These are phyloP conservation scores for Corchorus capsularis DNA, from an alignment of 345 rosid genomes.

Conservation along the genomic window DNA sequence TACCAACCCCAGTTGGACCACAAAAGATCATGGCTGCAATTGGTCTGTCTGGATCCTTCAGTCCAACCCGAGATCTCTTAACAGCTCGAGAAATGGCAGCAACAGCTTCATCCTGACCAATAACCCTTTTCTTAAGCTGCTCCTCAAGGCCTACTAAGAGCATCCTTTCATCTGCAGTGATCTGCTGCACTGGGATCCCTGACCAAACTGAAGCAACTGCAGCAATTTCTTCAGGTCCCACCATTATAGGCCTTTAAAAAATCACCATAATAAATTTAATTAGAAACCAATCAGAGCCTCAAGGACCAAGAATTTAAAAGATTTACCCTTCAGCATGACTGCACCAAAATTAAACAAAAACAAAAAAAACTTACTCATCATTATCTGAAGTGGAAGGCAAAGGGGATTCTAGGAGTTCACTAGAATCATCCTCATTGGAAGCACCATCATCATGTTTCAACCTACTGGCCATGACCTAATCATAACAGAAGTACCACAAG, in stretches of 20 bases:
- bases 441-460: slow-evolving; percentile 44
- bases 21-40: slow-evolving; percentile 96
- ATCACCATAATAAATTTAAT: slow-evolving; percentile 22
- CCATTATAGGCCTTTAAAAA: slow-evolving; percentile 60
- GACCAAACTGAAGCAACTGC: slow-evolving; percentile 94
- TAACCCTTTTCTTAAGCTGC: slow-evolving; percentile 70
- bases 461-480: slow-evolving; percentile 67
- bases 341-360: slow-evolving; percentile 1
- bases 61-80: slow-evolving; percentile 88
- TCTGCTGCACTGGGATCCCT: slow-evolving; percentile 95
- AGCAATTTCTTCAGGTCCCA: slow-evolving; percentile 95
- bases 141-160: slow-evolving; percentile 79
- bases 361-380: slow-evolving; percentile 59
- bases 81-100: slow-evolving; percentile 92
- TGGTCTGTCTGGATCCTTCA: slow-evolving; percentile 90
- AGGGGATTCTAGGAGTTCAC: slow-evolving; percentile 54
- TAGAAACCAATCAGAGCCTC: neutral
- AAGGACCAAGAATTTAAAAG: slow-evolving; percentile 7
- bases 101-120: slow-evolving; percentile 98
- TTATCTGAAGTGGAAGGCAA: slow-evolving; percentile 49
- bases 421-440: slow-evolving; percentile 43
- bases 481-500: slow-evolving; percentile 21
- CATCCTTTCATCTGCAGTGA: slow-evolving; percentile 89
- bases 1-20: slow-evolving; percentile 99
- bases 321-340: slow-evolving; percentile 20